A percentile compares a stretch with the other conserved stretches of the same genome.
phyloP scores from a whole-genome alignment of 2,329 filamentous ascomycete genomes.

The Tolypocladium inflatum region DNA sequence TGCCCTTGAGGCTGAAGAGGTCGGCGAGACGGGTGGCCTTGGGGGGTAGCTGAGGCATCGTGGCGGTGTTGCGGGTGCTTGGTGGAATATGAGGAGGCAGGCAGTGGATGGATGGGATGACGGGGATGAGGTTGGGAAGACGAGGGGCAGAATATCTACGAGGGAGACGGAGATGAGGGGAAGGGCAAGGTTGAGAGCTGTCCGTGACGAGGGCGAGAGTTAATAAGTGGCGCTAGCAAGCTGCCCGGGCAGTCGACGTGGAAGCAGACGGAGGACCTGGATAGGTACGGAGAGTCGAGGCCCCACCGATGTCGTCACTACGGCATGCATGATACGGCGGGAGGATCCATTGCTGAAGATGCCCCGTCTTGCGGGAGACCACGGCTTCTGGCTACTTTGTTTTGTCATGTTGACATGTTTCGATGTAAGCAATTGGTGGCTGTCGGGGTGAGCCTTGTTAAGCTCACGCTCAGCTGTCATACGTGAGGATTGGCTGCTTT shows the following conservation, averaged over 20 bases:
- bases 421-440: not conserved
- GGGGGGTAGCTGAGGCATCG: slow-evolving; percentile 49
- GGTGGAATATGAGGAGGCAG: not conserved
- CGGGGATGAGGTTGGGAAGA: not conserved
- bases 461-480: not conserved
- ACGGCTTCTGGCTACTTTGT: not conserved
- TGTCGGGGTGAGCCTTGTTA: not conserved
- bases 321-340: not conserved
- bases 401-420: not conserved
- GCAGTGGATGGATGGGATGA: not conserved
- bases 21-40: slow-evolving; percentile 48
- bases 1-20: slow-evolving; percentile 64
- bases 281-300: not conserved
- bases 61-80: not conserved
- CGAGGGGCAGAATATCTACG: not conserved
- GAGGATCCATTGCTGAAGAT: not conserved
- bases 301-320: not conserved
- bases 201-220: not conserved
- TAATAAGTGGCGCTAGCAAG: not conserved
- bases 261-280: not conserved
- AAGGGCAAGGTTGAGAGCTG: not conserved
- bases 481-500: not conserved
- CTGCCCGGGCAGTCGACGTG: not conserved
- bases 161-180: not conserved
- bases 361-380: not conserved